Evolutionary conservation across 2,329 filamentous ascomycete species (phyloP).

Genomic region (Aspergillus jensenii): DNA sequence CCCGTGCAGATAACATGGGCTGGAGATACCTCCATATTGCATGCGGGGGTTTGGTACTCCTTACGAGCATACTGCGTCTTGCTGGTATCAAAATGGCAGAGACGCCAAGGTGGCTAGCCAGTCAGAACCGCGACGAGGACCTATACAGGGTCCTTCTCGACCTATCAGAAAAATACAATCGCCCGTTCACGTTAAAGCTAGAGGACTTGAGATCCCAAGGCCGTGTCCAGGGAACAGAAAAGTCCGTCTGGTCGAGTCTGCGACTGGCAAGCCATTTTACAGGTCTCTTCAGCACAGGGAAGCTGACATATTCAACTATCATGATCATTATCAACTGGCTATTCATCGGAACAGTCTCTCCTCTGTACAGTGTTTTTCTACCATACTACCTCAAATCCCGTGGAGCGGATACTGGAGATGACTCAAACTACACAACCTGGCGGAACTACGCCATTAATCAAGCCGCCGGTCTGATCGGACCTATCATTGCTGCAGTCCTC

Average conservation of each 20-base stretch:
- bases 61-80: conserved; percentile 75
- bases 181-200: neutral
- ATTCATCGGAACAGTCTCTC: conserved; percentile 81
- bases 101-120: conserved; percentile 79
- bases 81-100: conserved; percentile 78
- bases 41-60: conserved; percentile 67
- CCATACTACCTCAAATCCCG: conserved; percentile 73
- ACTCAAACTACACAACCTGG: conserved; percentile 54
- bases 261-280: conserved; percentile 33
- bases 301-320: conserved; percentile 26
- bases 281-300: conserved; percentile 1
- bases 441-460: conserved; percentile 82
- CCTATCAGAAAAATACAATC: conserved; percentile 4
- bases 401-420: conserved; percentile 32
- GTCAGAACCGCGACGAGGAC: conserved; percentile 70
- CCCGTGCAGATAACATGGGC: conserved; percentile 57
- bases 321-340: conserved; percentile 78
- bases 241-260: conserved; percentile 6
- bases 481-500: conserved; percentile 70
- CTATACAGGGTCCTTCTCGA: conserved; percentile 66
- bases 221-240: conserved; percentile 4
- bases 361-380: conserved; percentile 84
- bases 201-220: neutral
- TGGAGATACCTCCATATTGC: conserved; percentile 73
- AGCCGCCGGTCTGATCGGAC: conserved; percentile 72